Evolutionary conservation across 176 grass and related monocot genomes (phyloP).

Genomic region (Oryza punctata): DNA sequence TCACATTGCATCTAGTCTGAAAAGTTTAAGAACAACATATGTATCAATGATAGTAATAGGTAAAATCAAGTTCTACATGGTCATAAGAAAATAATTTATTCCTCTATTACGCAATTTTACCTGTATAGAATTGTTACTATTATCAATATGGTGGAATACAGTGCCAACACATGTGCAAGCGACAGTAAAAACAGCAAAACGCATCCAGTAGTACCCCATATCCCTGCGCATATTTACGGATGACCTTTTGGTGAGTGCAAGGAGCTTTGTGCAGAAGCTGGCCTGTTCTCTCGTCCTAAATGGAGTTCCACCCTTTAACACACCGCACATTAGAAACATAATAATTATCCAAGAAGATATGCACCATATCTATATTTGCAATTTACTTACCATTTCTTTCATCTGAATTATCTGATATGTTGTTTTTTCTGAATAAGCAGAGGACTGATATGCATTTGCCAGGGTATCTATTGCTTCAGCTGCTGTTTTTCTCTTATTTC

Average conservation of each 20-base stretch:
- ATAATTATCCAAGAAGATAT: too few relatives aligned
- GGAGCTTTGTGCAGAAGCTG: slow-evolving; percentile 34
- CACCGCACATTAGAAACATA: not conserved
- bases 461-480: slow-evolving; percentile 50
- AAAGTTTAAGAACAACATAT: not conserved
- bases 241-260: slow-evolving; percentile 54
- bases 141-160: slow-evolving; percentile 47
- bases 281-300: slow-evolving; percentile 38
- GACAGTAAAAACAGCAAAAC: slow-evolving; percentile 35
- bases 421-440: slow-evolving; percentile 24
- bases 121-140: slow-evolving; percentile 53
- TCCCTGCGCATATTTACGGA: slow-evolving; percentile 61
- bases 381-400: slow-evolving; percentile 27
- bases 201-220: slow-evolving; percentile 60
- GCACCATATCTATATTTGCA: not conserved
- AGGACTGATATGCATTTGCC: slow-evolving; percentile 30
- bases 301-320: slow-evolving; percentile 35
- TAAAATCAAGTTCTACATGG: not conserved
- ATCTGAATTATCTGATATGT: slow-evolving; percentile 34
- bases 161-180: slow-evolving; percentile 53
- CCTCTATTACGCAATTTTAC: slow-evolving; percentile 1
- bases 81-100: not conserved
- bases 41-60: not conserved
- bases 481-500: slow-evolving; percentile 31
- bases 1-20: slow-evolving; percentile 45